Evolutionary conservation across 306 rosid genomes (phyloP), one percentile per base, ranked within the genome.

Genomic region (Dryas drummondii): DNA sequence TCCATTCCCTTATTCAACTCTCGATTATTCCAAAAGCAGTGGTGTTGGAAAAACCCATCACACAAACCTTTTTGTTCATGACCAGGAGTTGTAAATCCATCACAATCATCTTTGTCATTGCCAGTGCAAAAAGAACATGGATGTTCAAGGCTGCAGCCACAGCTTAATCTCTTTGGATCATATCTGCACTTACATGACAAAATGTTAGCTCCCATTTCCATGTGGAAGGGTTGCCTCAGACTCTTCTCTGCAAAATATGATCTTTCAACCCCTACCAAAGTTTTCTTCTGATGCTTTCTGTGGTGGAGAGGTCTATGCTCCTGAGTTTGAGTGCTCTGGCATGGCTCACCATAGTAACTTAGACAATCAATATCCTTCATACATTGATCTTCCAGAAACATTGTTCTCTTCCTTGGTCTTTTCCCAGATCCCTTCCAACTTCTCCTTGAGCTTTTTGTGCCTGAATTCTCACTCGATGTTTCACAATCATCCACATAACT

Each of bases 321-420:
- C 37, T 32, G 37, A 32, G 37, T 32, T 32, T 32, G 37, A 32
- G 37, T 32, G 37, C 37, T 32, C 37, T 32, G 37, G 37, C 37
- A 32, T 32, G 37, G 37, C 37, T 32, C 37, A 32, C 54, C 80
- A 73, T 88, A 88, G 73, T 83, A 87, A 48, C 64, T 71, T 68
- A 70, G 16, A 80, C 74, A 81, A 13, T 83, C 90, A 73, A 26
- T 73, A 52, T 93, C 92, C 68, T 80, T 63, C 69, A 76, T 50
- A 76, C 86, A 50, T 48, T 67, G 76, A 9, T 46, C 86, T 83
- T 86, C 96, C 6, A 19, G 14, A 37, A 66, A 75, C 44, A 70
- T 62, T 52, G 86, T 71, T 83, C 83, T 87, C 72, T 82, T 88
- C 82, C 83, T 83, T 44, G 79, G 71, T 84, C 88, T 86, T 81